phyloP scores from a whole-genome alignment of 2,329 filamentous ascomycete genomes.

The Fusarium sp. region DNA sequence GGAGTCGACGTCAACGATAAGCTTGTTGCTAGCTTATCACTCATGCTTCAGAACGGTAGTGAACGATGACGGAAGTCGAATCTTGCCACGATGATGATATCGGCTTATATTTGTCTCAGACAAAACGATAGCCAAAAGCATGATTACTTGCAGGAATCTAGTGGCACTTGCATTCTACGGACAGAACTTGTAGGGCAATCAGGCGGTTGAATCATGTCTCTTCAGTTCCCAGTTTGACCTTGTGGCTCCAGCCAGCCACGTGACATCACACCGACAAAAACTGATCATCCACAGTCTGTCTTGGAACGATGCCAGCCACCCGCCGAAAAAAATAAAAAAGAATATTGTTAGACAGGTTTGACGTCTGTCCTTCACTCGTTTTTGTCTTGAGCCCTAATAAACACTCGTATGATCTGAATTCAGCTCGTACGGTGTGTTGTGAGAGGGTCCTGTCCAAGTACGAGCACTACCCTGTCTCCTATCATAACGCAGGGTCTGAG shows the following conservation, averaged over 20 bases:
- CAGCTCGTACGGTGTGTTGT: conserved; percentile 30
- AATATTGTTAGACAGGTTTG: conserved; percentile 19
- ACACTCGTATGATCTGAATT: conserved; percentile 38
- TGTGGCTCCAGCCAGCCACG: conserved; percentile 41
- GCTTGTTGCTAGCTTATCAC: not conserved
- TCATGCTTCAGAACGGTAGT: not conserved
- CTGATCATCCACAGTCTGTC: conserved; percentile 27
- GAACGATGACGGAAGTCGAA: not conserved
- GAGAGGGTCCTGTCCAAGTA: not conserved
- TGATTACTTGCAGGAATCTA: conserved; percentile 13
- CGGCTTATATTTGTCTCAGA: not conserved
- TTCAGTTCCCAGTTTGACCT: conserved; percentile 12
- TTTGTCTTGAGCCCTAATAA: not conserved
- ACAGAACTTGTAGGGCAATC: not conserved
- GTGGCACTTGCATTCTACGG: not conserved
- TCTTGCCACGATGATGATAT: conserved; percentile 23
- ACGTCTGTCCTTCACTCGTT: conserved; percentile 20
- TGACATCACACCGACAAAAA: conserved; percentile 47
- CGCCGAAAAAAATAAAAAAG: not conserved
- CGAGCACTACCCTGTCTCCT: not conserved
- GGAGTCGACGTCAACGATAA: not conserved
- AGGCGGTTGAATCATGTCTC: conserved; percentile 15
- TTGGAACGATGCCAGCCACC: conserved; percentile 35
- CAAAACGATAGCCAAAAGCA: not conserved
- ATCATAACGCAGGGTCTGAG: conserved; percentile 29